A percentile compares a stretch with the other conserved stretches of the same genome.
phyloP scores from a whole-genome alignment of 75 land plant species.

The Gnetum montanum region DNA sequence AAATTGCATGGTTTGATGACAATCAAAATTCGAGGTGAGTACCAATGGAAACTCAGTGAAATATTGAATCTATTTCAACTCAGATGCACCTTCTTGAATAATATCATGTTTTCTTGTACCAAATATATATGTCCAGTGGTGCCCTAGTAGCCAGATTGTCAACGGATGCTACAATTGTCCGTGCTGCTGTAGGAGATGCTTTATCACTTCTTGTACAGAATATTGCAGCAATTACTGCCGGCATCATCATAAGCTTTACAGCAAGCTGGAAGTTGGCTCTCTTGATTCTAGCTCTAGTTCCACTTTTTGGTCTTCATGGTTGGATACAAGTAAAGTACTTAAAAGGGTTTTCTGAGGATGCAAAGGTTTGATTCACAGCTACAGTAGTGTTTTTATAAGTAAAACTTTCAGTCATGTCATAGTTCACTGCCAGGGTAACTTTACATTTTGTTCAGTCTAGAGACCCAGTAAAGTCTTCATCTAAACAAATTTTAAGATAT shows the following conservation, averaged over 20 bases:
- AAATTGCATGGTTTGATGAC: constrained; percentile 52
- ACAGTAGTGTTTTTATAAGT: no score
- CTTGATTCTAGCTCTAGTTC: constrained; percentile 26
- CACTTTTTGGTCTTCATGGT: constrained; percentile 37
- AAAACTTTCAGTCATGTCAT: no score
- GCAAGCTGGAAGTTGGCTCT: constrained; percentile 42
- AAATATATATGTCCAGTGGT: constrained; percentile 27
- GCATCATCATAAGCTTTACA: constrained; percentile 29
- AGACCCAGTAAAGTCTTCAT: no score
- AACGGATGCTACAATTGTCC: constrained; percentile 39
- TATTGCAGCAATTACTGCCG: constrained; percentile 26
- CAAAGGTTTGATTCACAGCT: constrained; percentile 56
- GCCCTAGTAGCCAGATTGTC: constrained; percentile 51
- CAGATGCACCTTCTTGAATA: no score
- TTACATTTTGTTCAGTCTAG: no score
- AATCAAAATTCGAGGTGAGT: constrained; percentile 34
- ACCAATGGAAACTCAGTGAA: no score
- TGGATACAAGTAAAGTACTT: constrained; percentile 32
- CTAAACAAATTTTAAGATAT: no score
- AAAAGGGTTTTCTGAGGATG: constrained; percentile 46
- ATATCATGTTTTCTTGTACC: constrained; percentile 8
- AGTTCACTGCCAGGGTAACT: no score
- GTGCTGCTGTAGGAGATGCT: constrained; percentile 41
- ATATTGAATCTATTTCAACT: no score
- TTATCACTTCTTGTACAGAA: constrained; percentile 43